Percentiles rank a stretch among this genome's conserved stretches.
phyloP scores from a whole-genome alignment of 352 stramenopile genomes.

The Phytophthora fragariae region DNA sequence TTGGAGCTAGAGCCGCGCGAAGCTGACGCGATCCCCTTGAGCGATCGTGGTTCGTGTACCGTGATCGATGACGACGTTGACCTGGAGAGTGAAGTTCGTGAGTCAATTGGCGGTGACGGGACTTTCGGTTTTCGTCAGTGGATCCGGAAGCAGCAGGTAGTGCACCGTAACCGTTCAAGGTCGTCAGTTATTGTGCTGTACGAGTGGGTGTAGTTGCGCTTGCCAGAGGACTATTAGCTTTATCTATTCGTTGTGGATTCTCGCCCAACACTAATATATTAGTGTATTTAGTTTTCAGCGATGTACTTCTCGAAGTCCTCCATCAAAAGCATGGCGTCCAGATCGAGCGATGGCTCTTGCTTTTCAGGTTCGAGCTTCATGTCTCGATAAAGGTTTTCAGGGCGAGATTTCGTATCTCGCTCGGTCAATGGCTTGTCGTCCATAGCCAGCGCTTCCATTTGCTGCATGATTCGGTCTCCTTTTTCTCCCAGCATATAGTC shows the following conservation, averaged over 20 bases:
- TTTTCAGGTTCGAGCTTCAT: background rate
- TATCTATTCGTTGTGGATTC: conserved; percentile 39
- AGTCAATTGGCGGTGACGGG: conserved; percentile 76
- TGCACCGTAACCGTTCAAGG: conserved; percentile 77
- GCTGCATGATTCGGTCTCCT: conserved; percentile 54
- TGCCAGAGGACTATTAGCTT: conserved; percentile 5
- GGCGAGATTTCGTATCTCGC: background rate
- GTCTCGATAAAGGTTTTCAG: background rate
- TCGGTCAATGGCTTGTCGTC: conserved; percentile 10
- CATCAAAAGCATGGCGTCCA: conserved; percentile 37
- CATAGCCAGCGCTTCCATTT: conserved; percentile 53
- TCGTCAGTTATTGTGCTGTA: conserved; percentile 61
- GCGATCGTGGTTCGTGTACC: conserved; percentile 58
- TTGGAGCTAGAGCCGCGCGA: conserved; percentile 80
- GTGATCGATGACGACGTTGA: conserved; percentile 74
- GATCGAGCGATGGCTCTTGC: conserved; percentile 14
- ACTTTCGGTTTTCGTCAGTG: conserved; percentile 85
- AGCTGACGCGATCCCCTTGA: conserved; percentile 66
- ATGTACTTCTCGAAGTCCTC: conserved; percentile 65
- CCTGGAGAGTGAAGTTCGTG: conserved; percentile 80
- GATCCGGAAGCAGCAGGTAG: conserved; percentile 86
- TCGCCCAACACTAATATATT: conserved; percentile 37
- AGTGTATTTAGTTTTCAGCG: conserved; percentile 48
- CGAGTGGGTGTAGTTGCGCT: conserved; percentile 75
- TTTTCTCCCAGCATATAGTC: conserved; percentile 60